Evolutionary conservation across 73 alveolate genomes (phyloP).

Genomic region (Tetrahymena thermophila): DNA sequence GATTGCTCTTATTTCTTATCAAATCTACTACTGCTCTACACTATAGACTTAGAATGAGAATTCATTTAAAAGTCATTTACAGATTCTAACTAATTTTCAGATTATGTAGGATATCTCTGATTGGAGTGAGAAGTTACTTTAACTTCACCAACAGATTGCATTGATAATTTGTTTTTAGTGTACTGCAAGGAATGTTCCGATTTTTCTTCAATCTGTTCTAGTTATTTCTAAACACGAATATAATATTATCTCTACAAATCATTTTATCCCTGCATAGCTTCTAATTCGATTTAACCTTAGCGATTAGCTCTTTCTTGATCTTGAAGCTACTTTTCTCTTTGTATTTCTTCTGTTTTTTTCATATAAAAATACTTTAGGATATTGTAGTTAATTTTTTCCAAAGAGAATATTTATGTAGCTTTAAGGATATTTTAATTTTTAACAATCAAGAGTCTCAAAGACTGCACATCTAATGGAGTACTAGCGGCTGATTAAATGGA

Average conservation of each 20-base stretch:
- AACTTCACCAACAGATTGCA: not conserved
- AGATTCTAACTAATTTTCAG: not conserved
- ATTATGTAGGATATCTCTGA: not conserved
- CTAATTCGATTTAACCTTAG: too few species aligned
- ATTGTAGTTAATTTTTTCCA: not conserved
- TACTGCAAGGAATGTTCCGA: not conserved
- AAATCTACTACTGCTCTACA: not conserved
- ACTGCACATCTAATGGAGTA: not conserved
- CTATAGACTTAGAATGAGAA: not conserved
- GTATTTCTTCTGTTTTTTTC: not conserved
- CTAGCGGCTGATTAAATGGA: not conserved
- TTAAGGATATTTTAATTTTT: not conserved
- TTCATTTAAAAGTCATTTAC: not conserved
- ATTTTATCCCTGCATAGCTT: not conserved
- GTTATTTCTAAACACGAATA: not conserved
- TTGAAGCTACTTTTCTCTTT: not conserved
- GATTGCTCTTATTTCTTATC: not conserved
- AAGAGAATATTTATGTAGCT: not conserved
- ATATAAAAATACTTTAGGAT: not conserved
- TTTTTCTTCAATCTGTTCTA: not conserved
- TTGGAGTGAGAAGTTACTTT: not conserved
- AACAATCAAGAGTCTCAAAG: not conserved
- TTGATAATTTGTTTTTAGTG: not conserved
- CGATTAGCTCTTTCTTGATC: not conserved
- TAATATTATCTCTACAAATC: not conserved